Evolutionary conservation across 1,139 yeast genomes (phyloP).

Genomic region (Scheffersomyces illinoinensis): DNA sequence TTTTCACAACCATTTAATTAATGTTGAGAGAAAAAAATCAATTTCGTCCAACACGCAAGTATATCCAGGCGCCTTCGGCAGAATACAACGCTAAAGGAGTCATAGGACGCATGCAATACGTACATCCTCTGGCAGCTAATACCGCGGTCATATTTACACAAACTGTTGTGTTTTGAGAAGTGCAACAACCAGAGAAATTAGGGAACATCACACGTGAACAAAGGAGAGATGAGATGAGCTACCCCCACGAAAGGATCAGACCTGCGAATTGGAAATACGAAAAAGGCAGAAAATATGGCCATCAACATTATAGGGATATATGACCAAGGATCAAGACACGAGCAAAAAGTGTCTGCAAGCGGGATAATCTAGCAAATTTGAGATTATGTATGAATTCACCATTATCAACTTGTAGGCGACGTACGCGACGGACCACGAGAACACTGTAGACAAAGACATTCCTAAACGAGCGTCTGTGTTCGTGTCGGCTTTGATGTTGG

Average conservation of each 20-base stretch:
- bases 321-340: neutral
- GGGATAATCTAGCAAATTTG: neutral
- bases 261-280: neutral
- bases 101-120: neutral
- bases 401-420: neutral
- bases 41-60: neutral
- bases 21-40: neutral
- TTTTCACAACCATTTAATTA: neutral
- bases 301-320: neutral
- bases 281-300: neutral
- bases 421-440: neutral
- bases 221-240: neutral
- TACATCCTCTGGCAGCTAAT: neutral
- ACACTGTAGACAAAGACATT: neutral
- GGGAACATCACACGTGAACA: neutral
- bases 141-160: neutral
- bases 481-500: neutral
- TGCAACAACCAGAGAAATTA: neutral
- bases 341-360: neutral
- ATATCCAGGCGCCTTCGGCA: neutral
- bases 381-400: neutral
- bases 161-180: neutral
- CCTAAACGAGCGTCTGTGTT: neutral
- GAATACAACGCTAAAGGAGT: neutral
- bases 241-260: neutral